Base-by-base conservation (phyloP, 2,329 filamentous ascomycete genomes). In the Lasiodiplodia sp. region DNA sequence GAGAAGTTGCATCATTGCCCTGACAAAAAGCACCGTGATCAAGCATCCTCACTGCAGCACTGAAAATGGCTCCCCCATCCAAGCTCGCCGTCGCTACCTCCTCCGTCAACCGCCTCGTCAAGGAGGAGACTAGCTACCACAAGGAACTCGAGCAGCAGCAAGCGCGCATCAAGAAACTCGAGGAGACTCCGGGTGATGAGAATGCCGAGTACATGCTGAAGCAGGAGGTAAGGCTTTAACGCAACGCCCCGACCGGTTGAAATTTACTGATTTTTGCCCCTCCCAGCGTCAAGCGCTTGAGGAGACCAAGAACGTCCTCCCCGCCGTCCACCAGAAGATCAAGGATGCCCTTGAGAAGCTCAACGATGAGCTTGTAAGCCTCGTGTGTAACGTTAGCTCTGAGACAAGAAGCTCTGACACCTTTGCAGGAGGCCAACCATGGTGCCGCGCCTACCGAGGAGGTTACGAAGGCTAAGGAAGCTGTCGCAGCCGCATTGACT, bases 41-140 rank as follows among this genome's bases (percentile, higher is more conserved):
- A 31, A 40, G 3, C 51, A 34, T 47, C 51, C 28, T 18, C 47
- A 25, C 23, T 25, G 11, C 11, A n/a, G 12, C 21, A 25, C 10
- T 18, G 37, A 66, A 80, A 62, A 97, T 97, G 94, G 86, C 92
- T 3, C 86, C 93, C 38, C 92, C 92, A 55, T 89, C 90, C 1
- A 87, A 90, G 73, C 88, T 97, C 78, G 81, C 88, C 75, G 96
- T 97, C 77, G 89, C 91, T 55, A 96, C 92, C 28, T 88, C 90
- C 70, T 89, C 93, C 23, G 88, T 98, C 73, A 85, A 87, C 74
- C 93, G 96, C 69, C 88, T 98, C 58, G 88, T 97, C 72, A 97
- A 97, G 81, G 96, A 99, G 81, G 93, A 97, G 80, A 85, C 87
- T 49, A 95, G 91, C 75, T 98, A 99, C 83, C 91, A 94, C 84